phyloP scores from a whole-genome alignment of 164 flowering plant species.

The Stephania yunnanensis region DNA sequence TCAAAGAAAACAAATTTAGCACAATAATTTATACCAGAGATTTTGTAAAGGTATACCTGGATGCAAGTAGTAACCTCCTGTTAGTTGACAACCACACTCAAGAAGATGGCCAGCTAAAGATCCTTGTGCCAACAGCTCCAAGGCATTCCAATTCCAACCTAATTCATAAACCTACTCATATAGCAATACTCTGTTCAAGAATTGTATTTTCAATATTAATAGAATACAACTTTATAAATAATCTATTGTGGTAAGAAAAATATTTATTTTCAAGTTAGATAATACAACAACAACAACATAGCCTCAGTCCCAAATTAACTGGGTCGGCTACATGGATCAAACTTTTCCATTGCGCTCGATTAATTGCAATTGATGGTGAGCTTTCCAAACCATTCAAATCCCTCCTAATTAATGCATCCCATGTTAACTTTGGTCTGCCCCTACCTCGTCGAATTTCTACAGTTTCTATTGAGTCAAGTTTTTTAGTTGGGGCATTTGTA shows the following conservation, averaged over 20 bases:
- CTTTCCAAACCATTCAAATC: no score
- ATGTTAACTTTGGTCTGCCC: no score
- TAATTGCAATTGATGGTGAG: no score
- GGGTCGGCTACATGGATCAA: no score
- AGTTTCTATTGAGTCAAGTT: no score
- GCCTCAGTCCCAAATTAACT: no score
- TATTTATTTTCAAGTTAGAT: not conserved
- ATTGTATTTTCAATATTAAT: not conserved
- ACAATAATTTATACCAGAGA: not conserved
- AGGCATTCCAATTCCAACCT: constrained; percentile 97
- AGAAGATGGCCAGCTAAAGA: constrained; percentile 89
- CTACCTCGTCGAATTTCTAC: no score
- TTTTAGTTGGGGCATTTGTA: no score
- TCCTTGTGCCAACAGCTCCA: constrained; percentile 71
- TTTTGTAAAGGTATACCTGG: constrained; percentile 49
- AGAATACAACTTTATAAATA: not conserved
- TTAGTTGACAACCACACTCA: constrained; percentile 98
- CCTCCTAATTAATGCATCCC: no score
- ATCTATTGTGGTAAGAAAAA: not conserved
- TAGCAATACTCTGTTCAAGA: not conserved
- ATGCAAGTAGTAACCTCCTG: constrained; percentile 97
- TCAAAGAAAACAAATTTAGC: not conserved
- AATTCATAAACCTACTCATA: constrained; percentile 67
- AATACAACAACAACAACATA: not conserved
- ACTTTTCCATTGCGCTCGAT: no score